Base-by-base conservation (phyloP, 345 rosid species). In the Acer yangbiense region DNA sequence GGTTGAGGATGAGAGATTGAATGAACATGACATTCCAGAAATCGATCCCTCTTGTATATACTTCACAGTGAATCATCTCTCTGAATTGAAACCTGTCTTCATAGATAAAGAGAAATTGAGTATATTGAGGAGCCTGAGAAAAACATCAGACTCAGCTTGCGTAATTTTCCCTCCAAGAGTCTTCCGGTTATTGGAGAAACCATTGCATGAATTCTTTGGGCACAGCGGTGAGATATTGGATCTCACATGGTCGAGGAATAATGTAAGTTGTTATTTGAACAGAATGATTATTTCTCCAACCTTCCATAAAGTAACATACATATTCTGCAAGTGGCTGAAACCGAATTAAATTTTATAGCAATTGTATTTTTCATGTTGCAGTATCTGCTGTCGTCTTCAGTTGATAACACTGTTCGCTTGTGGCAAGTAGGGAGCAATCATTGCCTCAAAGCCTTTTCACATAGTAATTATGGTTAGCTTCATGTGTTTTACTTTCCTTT, bases 131-230 rank as follows among this genome's bases (percentile, higher is more conserved):
- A 89, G 84, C 83, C 80, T 89, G 67, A 87, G 87, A 79, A 90
- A 85, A 84, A 85, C 89, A 76, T 88, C 92, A 12, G 96, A 90
- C 55, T 93, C 98, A 0, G 94, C 98, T 64, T 93, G 98, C 81
- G 90, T 90, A 25, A 86, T 93, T 63, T 83, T 93, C 70, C 98
- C 98, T n/a, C 94, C 94, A 7, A 93, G 85, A 82, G 89, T 91
- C 70, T 91, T 91, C 67, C 90, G 94, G 72, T 80, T 93, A 58
- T 63, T 89, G 87, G 96, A 93, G 88, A 87, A 81, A 63, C 98
- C 98, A 1, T 43, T 89, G 74, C 93, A 91, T 2, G 98, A 90
- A 75, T 90, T 91, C 71, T 79, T 60, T 64, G 98, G 96, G 39
- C 98, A 93, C 69, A 72, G 21, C 39, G 90, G 88, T 12, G 91